Evolutionary conservation across 106 monocot genomes (phyloP).

Genomic region (Hemerocallis citrina): DNA sequence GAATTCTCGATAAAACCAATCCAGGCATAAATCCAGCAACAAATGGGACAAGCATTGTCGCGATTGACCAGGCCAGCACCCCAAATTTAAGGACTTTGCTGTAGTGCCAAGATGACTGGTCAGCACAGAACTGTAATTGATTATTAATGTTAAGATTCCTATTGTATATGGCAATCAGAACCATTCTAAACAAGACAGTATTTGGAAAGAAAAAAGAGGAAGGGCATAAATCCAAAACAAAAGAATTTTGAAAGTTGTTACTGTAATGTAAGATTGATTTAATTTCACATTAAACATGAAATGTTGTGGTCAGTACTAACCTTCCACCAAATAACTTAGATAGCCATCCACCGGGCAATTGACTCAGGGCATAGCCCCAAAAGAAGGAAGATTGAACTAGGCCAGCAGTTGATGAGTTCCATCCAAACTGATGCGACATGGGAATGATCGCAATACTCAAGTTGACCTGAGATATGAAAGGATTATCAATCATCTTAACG

Average conservation of each 20-base stretch:
- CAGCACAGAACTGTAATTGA: slow-evolving; percentile 6
- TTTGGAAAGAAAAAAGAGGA: background rate
- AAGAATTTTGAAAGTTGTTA: background rate
- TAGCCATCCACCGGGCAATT: slow-evolving; percentile 97
- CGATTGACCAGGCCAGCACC: slow-evolving; percentile 84
- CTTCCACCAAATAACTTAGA: slow-evolving; percentile 93
- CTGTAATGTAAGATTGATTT: background rate
- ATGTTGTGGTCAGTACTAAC: slow-evolving; percentile 26
- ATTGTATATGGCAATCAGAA: background rate
- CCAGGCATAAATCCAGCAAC: slow-evolving; percentile 91
- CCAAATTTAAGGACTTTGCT: slow-evolving; percentile 93
- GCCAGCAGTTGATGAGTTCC: slow-evolving; percentile 92
- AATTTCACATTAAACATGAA: background rate
- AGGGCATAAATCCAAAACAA: background rate
- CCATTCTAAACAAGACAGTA: background rate
- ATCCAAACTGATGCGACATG: slow-evolving; percentile 97
- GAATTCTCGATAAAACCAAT: slow-evolving; percentile 77
- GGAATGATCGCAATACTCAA: slow-evolving; percentile 96
- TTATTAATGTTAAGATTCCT: background rate
- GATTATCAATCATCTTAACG: background rate
- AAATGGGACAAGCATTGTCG: slow-evolving; percentile 81
- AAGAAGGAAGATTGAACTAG: slow-evolving; percentile 97
- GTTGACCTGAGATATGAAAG: slow-evolving; percentile 55
- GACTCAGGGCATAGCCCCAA: slow-evolving; percentile 96
- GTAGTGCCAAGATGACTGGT: slow-evolving; percentile 20